Base-by-base conservation (phyloP, 169 alveolate species). In the Theileria sp. region DNA sequence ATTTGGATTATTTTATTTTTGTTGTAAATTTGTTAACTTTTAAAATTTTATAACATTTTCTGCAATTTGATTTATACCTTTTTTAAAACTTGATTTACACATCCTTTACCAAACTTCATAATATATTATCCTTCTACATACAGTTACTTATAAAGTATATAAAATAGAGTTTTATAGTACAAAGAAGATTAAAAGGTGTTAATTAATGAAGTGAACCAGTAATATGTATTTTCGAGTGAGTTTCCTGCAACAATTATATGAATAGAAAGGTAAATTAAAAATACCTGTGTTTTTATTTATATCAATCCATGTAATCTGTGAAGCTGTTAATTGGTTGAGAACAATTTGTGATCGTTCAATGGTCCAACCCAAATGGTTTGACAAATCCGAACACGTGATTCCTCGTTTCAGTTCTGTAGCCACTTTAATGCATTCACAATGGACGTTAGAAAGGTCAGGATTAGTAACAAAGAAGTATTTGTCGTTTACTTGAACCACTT, bases 301-400 rank as follows among this genome's bases (percentile, higher is more conserved):
- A 51, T 83, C 89, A 2, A 83, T 51, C 89, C 89, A 83, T 15
- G 38, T 77, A 15, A 83, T 28, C 65, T 75, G 86, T 21, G 38
- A 75, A 50, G 56, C 6, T 3, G 44, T 83, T 12, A 83, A 68
- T 60, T 69, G 61, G 65, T 75, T 28, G 25, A 83, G 81, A 6
- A 77, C 25, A 30, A 26, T 49, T n/a, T 54, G 61, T 15, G 81
- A 69, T 54, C 66, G n/a, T 26, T 77, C 65, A 8, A 15, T 13
- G 26, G 77, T 68, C 78, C 83, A 83, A 6, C 65, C 74, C 49
- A 30, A 49, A 6, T 51, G 23, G 4, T 9, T 72, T 25, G 69
- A 28, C 12, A 77, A 38, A 13, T 83, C 81, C 1, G 9, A 5
- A 12, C 66, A 58, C 0, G 85, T 19, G 36, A 82, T 50, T 6